phyloP scores from a whole-genome alignment of 495 filamentous ascomycete genomes.

The Trichoderma virens region DNA sequence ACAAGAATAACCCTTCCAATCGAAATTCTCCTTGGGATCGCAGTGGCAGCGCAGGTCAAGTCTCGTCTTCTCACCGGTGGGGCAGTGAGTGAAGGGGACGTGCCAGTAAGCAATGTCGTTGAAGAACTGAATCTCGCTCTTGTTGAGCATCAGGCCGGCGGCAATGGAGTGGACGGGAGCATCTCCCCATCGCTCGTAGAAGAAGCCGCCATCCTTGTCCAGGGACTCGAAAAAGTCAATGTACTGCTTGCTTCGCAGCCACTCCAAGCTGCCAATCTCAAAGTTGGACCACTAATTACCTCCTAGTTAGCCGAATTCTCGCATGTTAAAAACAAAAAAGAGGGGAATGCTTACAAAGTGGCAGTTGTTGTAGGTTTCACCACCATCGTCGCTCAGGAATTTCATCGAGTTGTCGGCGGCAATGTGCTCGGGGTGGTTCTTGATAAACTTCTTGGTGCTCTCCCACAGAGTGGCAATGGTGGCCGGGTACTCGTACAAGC shows the following conservation, averaged over 20 bases:
- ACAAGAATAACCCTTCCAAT: conserved; percentile 98
- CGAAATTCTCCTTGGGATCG: conserved; percentile 94
- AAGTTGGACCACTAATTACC: conserved; percentile 87
- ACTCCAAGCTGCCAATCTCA: conserved; percentile 76
- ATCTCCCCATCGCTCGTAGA: conserved; percentile 91
- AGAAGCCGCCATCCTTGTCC: conserved; percentile 80
- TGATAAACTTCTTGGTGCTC: conserved; percentile 84
- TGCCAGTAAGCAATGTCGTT: conserved; percentile 98
- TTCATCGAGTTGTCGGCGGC: conserved; percentile 75
- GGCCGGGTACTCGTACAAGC: conserved; percentile 89
- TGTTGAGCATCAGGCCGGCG: conserved; percentile 73
- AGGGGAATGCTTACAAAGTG: conserved; percentile 69
- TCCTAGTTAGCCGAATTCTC: not conserved
- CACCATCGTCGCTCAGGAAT: conserved; percentile 85
- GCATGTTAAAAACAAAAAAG: not conserved
- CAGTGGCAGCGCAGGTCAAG: conserved; percentile 83
- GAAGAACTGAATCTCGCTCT: conserved; percentile 96
- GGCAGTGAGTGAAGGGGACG: conserved; percentile 97
- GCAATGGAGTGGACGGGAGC: conserved; percentile 93
- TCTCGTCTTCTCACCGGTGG: conserved; percentile 72
- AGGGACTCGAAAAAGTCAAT: conserved; percentile 72
- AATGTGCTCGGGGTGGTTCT: conserved; percentile 80
- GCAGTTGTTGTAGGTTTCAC: conserved; percentile 88
- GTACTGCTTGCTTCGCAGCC: conserved; percentile 74
- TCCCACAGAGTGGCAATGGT: conserved; percentile 96